Evolutionary conservation across 1,139 yeast genomes (phyloP).

Genomic region (Saccharomyces hybrid): DNA sequence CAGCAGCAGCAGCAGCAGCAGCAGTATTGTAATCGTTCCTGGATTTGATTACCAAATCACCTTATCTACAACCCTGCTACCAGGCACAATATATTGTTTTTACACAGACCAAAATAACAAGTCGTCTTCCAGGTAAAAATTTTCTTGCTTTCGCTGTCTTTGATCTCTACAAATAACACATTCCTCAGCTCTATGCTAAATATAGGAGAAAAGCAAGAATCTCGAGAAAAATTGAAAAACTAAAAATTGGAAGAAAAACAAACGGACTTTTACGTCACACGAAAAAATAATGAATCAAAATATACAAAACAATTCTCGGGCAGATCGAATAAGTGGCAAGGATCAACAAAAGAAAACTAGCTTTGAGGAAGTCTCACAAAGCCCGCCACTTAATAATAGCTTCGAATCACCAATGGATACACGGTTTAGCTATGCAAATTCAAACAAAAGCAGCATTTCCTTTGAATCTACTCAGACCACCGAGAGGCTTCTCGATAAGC

Average conservation of each 20-base stretch:
- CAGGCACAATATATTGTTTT: background rate
- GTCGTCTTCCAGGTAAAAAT: background rate
- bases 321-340: background rate
- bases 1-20: background rate
- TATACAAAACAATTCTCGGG: background rate
- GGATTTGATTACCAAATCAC: background rate
- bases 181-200: background rate
- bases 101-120: background rate
- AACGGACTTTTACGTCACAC: constrained; percentile 1
- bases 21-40: background rate
- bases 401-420: background rate
- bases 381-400: background rate
- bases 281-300: background rate
- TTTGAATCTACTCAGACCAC: constrained; percentile 28
- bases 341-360: background rate
- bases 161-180: background rate
- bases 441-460: constrained; percentile 18
- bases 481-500: constrained; percentile 28
- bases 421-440: background rate
- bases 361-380: background rate
- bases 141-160: background rate
- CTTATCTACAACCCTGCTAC: background rate
- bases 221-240: background rate
- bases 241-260: background rate
- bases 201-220: background rate